Evolutionary conservation across 192 early-diverging fungal species (phyloP).

Genomic region (Coemansia sp.): DNA sequence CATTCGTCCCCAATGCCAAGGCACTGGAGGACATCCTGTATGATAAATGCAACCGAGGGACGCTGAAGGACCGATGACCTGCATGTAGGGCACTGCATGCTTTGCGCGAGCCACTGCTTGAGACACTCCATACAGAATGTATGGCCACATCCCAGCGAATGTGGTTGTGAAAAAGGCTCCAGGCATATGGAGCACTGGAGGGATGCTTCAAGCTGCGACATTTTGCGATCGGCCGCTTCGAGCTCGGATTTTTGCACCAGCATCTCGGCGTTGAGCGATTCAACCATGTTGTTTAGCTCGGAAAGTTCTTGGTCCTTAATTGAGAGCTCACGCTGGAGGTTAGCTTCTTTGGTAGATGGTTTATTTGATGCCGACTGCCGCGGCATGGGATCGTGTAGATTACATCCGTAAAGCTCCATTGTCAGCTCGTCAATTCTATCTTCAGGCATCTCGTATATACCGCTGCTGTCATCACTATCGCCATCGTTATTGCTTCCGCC

Average conservation of each 20-base stretch:
- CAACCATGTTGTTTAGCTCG: conserved; percentile 13
- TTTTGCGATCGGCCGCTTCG: not conserved
- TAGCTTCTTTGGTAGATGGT: not conserved
- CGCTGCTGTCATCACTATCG: conserved; percentile 5
- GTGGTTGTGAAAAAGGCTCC: conserved; percentile 36
- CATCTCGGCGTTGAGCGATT: conserved; percentile 31
- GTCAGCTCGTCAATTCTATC: not conserved
- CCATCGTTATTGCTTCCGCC: not conserved
- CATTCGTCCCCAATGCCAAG: not conserved
- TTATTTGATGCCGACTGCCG: not conserved
- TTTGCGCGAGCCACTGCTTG: conserved; percentile 36
- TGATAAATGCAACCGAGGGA: conserved; percentile 23
- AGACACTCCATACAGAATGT: conserved; percentile 47
- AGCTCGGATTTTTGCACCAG: conserved; percentile 24
- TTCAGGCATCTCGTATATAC: conserved; percentile 10
- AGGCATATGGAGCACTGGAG: conserved; percentile 51
- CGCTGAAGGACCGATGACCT: conserved; percentile 26
- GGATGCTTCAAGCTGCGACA: conserved; percentile 17
- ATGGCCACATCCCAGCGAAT: conserved; percentile 50
- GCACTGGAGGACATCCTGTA: conserved; percentile 28
- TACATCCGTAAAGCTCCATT: not conserved
- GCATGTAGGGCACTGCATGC: conserved; percentile 42
- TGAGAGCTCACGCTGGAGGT: conserved; percentile 1
- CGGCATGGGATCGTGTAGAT: not conserved
- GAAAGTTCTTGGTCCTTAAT: conserved; percentile 3